Base-by-base conservation (phyloP, 2,329 filamentous ascomycete genomes). In the Diaporthe citrichinensis region DNA sequence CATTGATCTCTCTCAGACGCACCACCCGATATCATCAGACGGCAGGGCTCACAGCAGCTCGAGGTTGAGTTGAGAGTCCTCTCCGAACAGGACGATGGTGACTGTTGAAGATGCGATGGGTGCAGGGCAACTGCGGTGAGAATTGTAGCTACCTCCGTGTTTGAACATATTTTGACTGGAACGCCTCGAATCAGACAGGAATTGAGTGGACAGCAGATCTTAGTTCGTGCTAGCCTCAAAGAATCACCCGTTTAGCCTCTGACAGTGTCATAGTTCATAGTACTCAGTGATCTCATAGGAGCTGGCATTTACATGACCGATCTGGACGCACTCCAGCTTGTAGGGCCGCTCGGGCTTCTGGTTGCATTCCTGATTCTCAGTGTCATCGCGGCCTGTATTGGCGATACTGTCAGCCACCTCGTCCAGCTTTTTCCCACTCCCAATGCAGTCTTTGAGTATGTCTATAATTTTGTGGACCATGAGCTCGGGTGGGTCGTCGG, bases 401-500 rank as follows among this genome's bases (percentile, higher is more conserved):
- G 78, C 5, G 78, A 78, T 4, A 77, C 74, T 8, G 72, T 78
- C n/a, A 77, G 74, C 53, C 77, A 78, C 36, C 71, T 78, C 10
- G 78, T 78, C 28, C 78, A 78, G 46, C 49, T 74, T 4, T 78
- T 78, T 34, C 78, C 78, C 6, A 74, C 75, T 2, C 78, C 76
- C 31, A 78, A 78, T 59, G 78, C 77, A 5, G 75, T 78, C 3
- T 78, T 77, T 55, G 76, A 78, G 31, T 78, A 78, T n/a, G 69
- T 78, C 12, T 67, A 78, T n/a, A 68, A 74, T 7, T 78, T 78
- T n/a, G 78, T 78, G 14, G 78, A 78, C 41, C 71, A 77, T 39
- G 78, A 78, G 14, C 39, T 78, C 41, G 78, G 72, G 4, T 78
- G 77, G 78, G 77, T 77, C 23, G 71, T 78, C 34, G 75, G 75